Base-by-base conservation (phyloP, 306 rosid species). In the Nissolia schottii region DNA sequence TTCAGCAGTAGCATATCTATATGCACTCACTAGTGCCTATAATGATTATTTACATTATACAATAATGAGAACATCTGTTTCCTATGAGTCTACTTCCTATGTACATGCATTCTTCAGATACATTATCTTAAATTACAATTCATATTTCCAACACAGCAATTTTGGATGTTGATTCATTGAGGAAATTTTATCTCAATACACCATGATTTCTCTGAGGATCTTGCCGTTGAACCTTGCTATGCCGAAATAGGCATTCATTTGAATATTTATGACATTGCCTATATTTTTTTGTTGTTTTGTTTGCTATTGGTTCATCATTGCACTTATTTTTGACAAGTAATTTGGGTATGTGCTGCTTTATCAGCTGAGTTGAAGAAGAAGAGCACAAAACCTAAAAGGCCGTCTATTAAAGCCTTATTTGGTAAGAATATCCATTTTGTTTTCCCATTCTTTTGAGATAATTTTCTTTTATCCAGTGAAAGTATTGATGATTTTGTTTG, bases 351-450 rank as follows among this genome's bases (percentile, higher is more conserved):
- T 64, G 27, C 51, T 79, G 43, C 59, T 51, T 53, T 24, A 27
- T 75, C 96, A 93, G 96, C 91, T 61, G 96, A 90, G 61, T 75
- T 93, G 80, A 92, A 82, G 93, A 90, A 92, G 84, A 92, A 90
- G 82, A 86, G 78, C 79, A 58, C 90, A 37, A 90, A 90, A 78
- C 50, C 85, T 41, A 90, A 88, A 82, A 88, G 97, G 74, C 97
- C 97, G 7, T 90, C 98, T 68, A 90, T 93, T 80, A 93, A 84
- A 81, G 67, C 88, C 67, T 86, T 93, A 65, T 90, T 93, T 67
- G 97, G 99, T 95, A 84, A 85, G 83, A 67, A 77, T 67, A 35
- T 56, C 38, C 25, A 19, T 51, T 9, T 14, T 9, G 29, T 16
- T 71, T 48, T 61, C 54, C 63, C 29, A 2, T 70, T 67, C 19